Evolutionary conservation across 305 asterid species (phyloP).

Genomic region (Fraxinus greggii): DNA sequence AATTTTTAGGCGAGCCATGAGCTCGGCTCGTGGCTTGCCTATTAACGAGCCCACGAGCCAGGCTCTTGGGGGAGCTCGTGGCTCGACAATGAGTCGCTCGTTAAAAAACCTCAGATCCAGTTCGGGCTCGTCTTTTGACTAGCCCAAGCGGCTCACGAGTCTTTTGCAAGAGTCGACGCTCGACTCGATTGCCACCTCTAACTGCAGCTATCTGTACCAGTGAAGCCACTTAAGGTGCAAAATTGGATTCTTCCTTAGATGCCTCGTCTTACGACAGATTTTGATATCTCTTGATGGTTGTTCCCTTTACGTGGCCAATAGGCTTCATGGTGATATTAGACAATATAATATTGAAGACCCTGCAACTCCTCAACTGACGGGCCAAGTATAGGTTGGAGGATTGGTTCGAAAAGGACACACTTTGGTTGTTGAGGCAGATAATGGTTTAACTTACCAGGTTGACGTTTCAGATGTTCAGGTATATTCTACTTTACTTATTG

Average conservation of each 20-base stretch:
- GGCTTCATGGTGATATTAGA: constrained; percentile 95
- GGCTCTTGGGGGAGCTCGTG: no score
- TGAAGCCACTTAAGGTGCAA: constrained; percentile 79
- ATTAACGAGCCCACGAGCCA: no score
- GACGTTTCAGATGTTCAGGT: constrained; percentile 86
- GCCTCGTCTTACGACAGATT: constrained; percentile 96
- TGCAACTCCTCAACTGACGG: constrained; percentile 52
- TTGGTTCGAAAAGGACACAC: constrained; percentile 54
- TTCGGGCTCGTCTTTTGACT: no score
- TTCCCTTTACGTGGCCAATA: constrained; percentile 77
- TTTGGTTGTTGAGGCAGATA: constrained; percentile 72
- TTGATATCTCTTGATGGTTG: constrained; percentile 92
- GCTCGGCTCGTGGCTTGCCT: no score
- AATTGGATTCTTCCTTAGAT: constrained; percentile 96
- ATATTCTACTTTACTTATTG: not conserved
- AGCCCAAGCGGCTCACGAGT: no score
- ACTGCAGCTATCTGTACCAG: constrained; percentile 58
- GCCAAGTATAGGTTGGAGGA: constrained; percentile 91
- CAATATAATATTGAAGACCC: constrained; percentile 89
- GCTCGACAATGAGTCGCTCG: no score
- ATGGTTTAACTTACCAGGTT: constrained; percentile 68
- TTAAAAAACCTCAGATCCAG: no score
- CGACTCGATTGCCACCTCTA: no score
- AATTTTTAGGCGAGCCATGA: no score
- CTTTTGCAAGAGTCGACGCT: no score